Evolutionary conservation across 177 flowering plant genomes (phyloP).

Genomic region (Vitis hybrid): DNA sequence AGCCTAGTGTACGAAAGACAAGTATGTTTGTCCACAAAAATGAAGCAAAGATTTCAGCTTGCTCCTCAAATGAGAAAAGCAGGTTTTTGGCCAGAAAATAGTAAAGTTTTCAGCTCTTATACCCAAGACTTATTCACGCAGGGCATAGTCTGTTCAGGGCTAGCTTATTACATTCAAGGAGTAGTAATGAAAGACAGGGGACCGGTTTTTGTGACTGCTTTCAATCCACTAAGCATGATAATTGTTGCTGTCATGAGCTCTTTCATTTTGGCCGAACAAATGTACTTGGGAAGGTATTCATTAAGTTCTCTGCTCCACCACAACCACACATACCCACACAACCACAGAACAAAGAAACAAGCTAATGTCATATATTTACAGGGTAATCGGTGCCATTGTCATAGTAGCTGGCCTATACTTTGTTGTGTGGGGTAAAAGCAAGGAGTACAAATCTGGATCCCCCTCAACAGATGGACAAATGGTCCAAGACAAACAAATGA

Average conservation of each 20-base stretch:
- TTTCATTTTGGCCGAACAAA: conserved; percentile 44
- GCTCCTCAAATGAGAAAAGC: neutral
- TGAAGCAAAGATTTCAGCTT: neutral
- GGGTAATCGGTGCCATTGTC: conserved; percentile 60
- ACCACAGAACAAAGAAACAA: conserved; percentile 4
- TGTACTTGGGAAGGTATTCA: conserved; percentile 57
- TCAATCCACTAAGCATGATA: conserved; percentile 60
- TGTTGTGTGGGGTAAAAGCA: conserved; percentile 68
- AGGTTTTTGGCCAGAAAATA: neutral
- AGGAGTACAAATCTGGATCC: conserved; percentile 30
- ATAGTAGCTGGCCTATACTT: conserved; percentile 59
- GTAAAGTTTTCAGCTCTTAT: neutral
- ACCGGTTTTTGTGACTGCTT: conserved; percentile 68
- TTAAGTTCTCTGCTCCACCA: too few relatives aligned
- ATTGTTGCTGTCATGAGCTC: conserved; percentile 61
- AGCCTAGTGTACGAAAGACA: too few relatives aligned
- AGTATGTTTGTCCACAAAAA: neutral
- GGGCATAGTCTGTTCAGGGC: conserved; percentile 65
- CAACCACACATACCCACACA: neutral
- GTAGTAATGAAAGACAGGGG: conserved; percentile 59
- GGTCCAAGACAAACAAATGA: conserved; percentile 6
- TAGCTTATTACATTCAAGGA: conserved; percentile 69
- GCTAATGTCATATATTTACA: conserved; percentile 15
- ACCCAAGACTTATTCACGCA: conserved; percentile 20
- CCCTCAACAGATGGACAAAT: conserved; percentile 8